phyloP scores from a whole-genome alignment of 441 rosid genomes.

The Erodium moschatum region DNA sequence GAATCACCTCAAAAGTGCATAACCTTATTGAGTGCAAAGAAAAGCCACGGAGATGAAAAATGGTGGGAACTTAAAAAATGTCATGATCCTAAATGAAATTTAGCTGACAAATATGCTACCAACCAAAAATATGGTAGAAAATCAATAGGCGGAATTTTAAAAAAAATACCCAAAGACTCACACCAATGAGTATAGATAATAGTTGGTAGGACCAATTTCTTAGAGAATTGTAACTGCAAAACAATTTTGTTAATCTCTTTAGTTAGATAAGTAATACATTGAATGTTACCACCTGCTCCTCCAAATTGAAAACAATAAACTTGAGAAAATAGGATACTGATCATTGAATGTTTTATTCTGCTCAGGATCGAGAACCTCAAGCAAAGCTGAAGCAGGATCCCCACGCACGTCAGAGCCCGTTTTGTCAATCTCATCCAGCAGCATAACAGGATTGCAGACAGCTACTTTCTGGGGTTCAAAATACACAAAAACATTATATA shows the following conservation, averaged over 20 bases:
- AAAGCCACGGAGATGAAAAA: neutral
- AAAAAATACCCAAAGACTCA: neutral
- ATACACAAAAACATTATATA: constrained; percentile 6
- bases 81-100: neutral
- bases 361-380: constrained; percentile 98
- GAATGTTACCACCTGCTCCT: neutral
- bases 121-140: neutral
- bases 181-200: neutral
- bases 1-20: neutral
- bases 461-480: constrained; percentile 64
- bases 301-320: constrained; percentile 16
- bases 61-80: neutral
- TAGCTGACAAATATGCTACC: neutral
- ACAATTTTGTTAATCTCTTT: no score
- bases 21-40: neutral
- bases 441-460: constrained; percentile 94
- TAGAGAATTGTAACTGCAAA: neutral
- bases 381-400: constrained; percentile 96
- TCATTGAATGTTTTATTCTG: constrained; percentile 89
- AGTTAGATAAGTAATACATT: no score
- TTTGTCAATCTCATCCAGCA: constrained; percentile 97
- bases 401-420: constrained; percentile 97
- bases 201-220: neutral
- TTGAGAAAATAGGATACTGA: constrained; percentile 68
- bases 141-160: neutral